Conservation (phyloP, 108 stramenopile species). For the Tribonema minus region DNA sequence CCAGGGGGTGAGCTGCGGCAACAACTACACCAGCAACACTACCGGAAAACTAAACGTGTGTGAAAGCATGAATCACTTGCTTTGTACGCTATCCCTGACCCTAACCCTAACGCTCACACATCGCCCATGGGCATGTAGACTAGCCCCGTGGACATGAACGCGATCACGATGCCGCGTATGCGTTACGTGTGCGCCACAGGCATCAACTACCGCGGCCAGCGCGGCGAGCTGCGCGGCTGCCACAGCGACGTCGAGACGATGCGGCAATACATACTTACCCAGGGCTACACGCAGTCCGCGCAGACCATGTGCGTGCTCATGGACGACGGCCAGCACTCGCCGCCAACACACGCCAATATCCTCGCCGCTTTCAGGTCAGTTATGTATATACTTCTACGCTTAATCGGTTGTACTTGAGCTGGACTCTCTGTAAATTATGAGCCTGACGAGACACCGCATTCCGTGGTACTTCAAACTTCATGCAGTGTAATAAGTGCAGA, state of each 20-base stretch:
- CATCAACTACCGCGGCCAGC: slow-evolving; percentile 84
- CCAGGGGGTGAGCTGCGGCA: slow-evolving; percentile 32
- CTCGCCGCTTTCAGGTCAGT: slow-evolving; percentile 68
- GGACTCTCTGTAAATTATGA: no score
- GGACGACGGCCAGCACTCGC: slow-evolving; percentile 69
- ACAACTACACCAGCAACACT: no score
- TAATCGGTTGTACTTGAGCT: no score
- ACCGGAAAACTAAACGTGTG: no score
- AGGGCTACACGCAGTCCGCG: slow-evolving; percentile 68
- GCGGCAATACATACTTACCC: slow-evolving; percentile 61
- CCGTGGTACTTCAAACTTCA: no score
- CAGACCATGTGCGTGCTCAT: slow-evolving; percentile 74
- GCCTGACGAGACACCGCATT: no score
- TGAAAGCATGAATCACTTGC: no score
- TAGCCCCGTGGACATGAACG: background rate
- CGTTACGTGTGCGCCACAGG: no score
- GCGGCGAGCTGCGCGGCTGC: slow-evolving; percentile 76
- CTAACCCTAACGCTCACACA: background rate
- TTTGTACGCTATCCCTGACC: no score
- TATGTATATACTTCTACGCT: no score
- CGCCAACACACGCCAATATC: slow-evolving; percentile 66
- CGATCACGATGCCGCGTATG: no score
- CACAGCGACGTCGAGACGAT: slow-evolving; percentile 86
- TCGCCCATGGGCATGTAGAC: slow-evolving; percentile 2
- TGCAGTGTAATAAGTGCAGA: no score